Evolutionary conservation across 345 rosid genomes (phyloP).

Genomic region (Salix brachista): DNA sequence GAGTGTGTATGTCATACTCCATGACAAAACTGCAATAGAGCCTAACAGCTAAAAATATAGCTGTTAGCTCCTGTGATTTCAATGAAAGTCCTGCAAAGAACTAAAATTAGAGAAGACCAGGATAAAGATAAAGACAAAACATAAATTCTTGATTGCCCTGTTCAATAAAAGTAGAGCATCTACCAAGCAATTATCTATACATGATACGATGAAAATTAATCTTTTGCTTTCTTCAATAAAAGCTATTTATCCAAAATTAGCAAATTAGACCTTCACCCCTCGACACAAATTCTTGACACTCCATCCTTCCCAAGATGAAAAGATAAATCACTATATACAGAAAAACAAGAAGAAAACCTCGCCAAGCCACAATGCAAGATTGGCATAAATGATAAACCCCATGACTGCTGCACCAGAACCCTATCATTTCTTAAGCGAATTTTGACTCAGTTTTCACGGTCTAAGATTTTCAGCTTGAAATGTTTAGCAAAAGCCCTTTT

Average conservation of each 20-base stretch:
- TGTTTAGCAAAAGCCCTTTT: background rate
- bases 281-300: background rate
- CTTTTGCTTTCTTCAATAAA: background rate
- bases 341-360: background rate
- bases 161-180: background rate
- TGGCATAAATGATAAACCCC: background rate
- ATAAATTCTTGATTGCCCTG: no score
- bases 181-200: background rate
- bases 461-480: background rate
- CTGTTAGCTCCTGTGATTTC: constrained; percentile 94
- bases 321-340: background rate
- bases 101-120: background rate
- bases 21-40: constrained; percentile 93
- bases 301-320: background rate
- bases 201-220: background rate
- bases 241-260: background rate
- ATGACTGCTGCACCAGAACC: background rate
- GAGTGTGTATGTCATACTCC: constrained; percentile 97
- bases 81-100: constrained; percentile 75
- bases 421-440: background rate
- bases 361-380: background rate
- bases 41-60: constrained; percentile 83
- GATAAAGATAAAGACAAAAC: background rate
- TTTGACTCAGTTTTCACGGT: background rate
- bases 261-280: background rate